phyloP scores from a whole-genome alignment of 805 yeast genomes.

The Cyberlindnera euphorbiae region DNA sequence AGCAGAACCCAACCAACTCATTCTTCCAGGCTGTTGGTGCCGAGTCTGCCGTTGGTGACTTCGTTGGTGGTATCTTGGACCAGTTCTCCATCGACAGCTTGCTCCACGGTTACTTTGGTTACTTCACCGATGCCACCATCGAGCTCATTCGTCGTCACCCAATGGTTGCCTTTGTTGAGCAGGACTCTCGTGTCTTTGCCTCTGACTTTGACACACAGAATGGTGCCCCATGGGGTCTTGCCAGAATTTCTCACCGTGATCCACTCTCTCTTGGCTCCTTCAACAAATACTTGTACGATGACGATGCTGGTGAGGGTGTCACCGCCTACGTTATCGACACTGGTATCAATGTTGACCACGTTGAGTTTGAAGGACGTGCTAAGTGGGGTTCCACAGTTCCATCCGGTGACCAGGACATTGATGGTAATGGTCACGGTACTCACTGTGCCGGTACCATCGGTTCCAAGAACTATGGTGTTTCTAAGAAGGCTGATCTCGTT shows the following conservation, averaged over 20 bases:
- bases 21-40: conserved; percentile 33
- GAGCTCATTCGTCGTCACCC: conserved; percentile 69
- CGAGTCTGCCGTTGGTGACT: conserved; percentile 24
- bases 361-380: conserved; percentile 81
- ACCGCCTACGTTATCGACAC: conserved; percentile 88
- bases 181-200: conserved; percentile 67
- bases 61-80: conserved; percentile 53
- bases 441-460: conserved; percentile 97
- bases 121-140: conserved; percentile 69
- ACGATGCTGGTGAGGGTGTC: conserved; percentile 76
- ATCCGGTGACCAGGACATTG: conserved; percentile 59
- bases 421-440: conserved; percentile 93
- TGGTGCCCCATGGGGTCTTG: conserved; percentile 94
- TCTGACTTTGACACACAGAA: conserved; percentile 61
- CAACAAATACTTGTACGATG: conserved; percentile 69
- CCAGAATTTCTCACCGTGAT: conserved; percentile 82
- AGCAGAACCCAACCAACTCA: conserved; percentile 30
- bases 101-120: conserved; percentile 80
- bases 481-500: conserved; percentile 71
- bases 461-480: conserved; percentile 74
- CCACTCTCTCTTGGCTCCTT: conserved; percentile 62
- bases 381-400: conserved; percentile 83
- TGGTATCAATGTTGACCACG: conserved; percentile 73
- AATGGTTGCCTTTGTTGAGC: conserved; percentile 63
- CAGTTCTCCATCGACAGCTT: conserved; percentile 52